Evolutionary conservation across 2,329 filamentous ascomycete species (phyloP).

Genomic region (Akanthomyces lecanii): DNA sequence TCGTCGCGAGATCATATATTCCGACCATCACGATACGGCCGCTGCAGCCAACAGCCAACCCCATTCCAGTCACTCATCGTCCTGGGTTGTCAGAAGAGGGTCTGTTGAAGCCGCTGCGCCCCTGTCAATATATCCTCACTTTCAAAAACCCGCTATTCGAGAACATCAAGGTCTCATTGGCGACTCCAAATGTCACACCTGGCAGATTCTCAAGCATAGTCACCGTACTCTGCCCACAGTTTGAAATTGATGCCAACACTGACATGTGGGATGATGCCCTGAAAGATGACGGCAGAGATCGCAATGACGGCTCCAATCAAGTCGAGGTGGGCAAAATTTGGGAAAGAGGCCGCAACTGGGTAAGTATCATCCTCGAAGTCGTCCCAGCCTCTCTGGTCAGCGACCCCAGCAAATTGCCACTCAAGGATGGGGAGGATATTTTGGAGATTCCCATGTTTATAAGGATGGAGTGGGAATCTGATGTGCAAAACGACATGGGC

Average conservation of each 20-base stretch:
- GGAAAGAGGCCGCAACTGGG: constrained; percentile 92
- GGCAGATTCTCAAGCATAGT: constrained; percentile 74
- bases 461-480: constrained; percentile 82
- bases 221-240: constrained; percentile 89
- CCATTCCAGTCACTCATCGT: constrained; percentile 33
- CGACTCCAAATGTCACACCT: constrained; percentile 74
- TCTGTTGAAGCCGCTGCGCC: constrained; percentile 52
- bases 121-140: constrained; percentile 78
- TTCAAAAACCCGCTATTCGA: constrained; percentile 95
- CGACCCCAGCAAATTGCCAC: constrained; percentile 41
- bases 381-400: constrained; percentile 57
- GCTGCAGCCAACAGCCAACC: constrained; percentile 40
- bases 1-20: constrained; percentile 84
- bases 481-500: constrained; percentile 61
- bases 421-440: constrained; percentile 57
- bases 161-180: constrained; percentile 78
- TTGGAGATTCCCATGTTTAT: constrained; percentile 95
- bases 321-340: constrained; percentile 93
- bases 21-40: constrained; percentile 73
- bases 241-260: constrained; percentile 92
- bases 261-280: constrained; percentile 83
- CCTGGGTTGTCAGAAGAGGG: constrained; percentile 29
- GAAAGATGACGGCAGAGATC: constrained; percentile 45
- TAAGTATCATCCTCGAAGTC: constrained; percentile 87
- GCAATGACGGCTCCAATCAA: constrained; percentile 43